phyloP scores from a whole-genome alignment of 768 basidiomycete genomes.

The Floccularia luteovirens region DNA sequence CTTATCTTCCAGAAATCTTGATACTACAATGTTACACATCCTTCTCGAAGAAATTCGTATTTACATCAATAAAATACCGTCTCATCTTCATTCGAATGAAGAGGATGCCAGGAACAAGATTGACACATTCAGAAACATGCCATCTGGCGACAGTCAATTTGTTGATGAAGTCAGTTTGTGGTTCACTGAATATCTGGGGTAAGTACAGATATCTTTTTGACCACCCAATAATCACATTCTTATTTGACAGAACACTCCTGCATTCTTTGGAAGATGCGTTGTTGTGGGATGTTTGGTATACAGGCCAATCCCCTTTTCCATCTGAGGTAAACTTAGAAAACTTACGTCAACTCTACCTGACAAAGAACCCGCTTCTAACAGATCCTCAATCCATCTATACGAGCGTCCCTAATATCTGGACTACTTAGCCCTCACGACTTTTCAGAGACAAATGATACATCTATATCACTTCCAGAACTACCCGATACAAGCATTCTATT shows the following conservation, averaged over 20 bases:
- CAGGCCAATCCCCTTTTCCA: slow-evolving; percentile 55
- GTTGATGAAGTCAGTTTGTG: slow-evolving; percentile 34
- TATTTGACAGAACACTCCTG: too few relatives aligned
- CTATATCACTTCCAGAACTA: slow-evolving; percentile 36
- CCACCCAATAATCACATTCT: neutral
- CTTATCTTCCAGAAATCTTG: slow-evolving; percentile 26
- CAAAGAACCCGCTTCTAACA: slow-evolving; percentile 14
- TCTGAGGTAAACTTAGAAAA: slow-evolving; percentile 40
- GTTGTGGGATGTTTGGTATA: slow-evolving; percentile 74
- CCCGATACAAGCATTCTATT: slow-evolving; percentile 78
- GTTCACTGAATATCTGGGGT: slow-evolving; percentile 47
- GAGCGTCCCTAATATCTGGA: slow-evolving; percentile 52
- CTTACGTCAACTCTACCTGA: neutral
- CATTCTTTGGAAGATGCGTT: slow-evolving; percentile 32
- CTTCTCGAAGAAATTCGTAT: slow-evolving; percentile 33
- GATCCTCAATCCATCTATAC: slow-evolving; percentile 66
- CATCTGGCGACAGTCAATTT: slow-evolving; percentile 10
- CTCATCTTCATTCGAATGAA: slow-evolving; percentile 23
- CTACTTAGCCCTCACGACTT: slow-evolving; percentile 54
- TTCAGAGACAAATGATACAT: slow-evolving; percentile 5
- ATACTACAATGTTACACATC: slow-evolving; percentile 16
- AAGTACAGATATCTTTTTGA: slow-evolving; percentile 10
- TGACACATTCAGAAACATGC: slow-evolving; percentile 10
- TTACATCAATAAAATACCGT: slow-evolving; percentile 9
- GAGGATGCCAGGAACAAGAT: slow-evolving; percentile 16